Conservation (phyloP, 768 basidiomycete species). For the Psilocybe tampanensis region DNA sequence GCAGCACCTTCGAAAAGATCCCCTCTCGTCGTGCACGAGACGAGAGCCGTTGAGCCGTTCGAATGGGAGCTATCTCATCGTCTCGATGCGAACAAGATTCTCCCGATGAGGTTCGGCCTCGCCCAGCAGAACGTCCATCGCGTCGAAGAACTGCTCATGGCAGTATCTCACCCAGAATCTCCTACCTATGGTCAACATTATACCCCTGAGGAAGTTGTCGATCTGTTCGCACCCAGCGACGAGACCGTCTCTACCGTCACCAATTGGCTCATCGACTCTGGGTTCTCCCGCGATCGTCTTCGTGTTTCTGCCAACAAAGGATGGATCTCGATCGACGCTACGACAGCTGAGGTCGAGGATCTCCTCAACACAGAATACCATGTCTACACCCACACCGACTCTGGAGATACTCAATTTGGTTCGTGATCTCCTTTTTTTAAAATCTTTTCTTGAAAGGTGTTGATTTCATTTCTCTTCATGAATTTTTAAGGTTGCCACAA, state of each 20-base stretch:
- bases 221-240: constrained; percentile 50
- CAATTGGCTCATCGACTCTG: constrained; percentile 46
- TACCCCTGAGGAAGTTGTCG: constrained; percentile 43
- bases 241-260: constrained; percentile 45
- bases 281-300: constrained; percentile 40
- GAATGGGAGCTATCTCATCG: constrained; percentile 31
- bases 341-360: constrained; percentile 44
- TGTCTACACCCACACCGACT: constrained; percentile 43
- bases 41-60: constrained; percentile 30
- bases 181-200: constrained; percentile 53
- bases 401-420: constrained; percentile 44
- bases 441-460: neutral
- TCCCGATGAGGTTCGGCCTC: constrained; percentile 55
- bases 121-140: constrained; percentile 47
- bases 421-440: neutral
- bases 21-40: constrained; percentile 33
- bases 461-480: neutral
- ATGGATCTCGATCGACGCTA: constrained; percentile 46
- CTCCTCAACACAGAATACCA: constrained; percentile 47
- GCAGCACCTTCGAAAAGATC: constrained; percentile 29
- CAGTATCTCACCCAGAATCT: constrained; percentile 54
- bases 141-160: constrained; percentile 47
- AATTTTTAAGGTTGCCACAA: constrained; percentile 35
- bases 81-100: constrained; percentile 28
- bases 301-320: constrained; percentile 41